phyloP scores from a whole-genome alignment of 192 early-diverging fungal genomes.

The Coemansia sp. region DNA sequence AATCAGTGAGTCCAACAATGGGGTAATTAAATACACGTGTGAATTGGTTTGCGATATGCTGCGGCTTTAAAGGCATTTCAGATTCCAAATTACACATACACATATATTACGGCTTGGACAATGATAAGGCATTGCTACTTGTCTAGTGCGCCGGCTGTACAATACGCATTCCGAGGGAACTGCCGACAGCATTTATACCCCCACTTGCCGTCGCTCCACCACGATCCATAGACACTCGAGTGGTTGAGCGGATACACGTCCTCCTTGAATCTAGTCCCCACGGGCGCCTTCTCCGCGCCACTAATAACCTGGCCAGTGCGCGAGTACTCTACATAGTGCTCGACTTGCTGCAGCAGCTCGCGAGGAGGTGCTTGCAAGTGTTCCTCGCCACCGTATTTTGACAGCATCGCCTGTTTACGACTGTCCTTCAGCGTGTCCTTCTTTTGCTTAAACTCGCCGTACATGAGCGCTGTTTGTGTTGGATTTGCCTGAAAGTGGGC shows the following conservation, averaged over 20 bases:
- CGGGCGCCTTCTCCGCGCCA: slow-evolving; percentile 79
- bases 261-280: slow-evolving; percentile 84
- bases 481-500: slow-evolving; percentile 95
- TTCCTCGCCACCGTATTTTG: slow-evolving; percentile 94
- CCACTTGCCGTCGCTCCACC: slow-evolving; percentile 94
- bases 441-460: slow-evolving; percentile 84
- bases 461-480: slow-evolving; percentile 91
- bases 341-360: slow-evolving; percentile 91
- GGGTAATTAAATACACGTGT: neutral
- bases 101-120: neutral
- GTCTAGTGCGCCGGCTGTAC: slow-evolving; percentile 57
- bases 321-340: slow-evolving; percentile 97
- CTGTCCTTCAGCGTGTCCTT: slow-evolving; percentile 77
- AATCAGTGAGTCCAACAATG: neutral
- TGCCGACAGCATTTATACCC: slow-evolving; percentile 95
- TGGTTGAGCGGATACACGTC: slow-evolving; percentile 89
- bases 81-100: neutral
- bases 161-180: slow-evolving; percentile 83
- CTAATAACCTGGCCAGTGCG: slow-evolving; percentile 86
- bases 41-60: neutral
- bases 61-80: neutral
- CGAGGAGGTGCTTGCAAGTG: slow-evolving; percentile 89
- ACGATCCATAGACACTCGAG: slow-evolving; percentile 91
- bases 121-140: neutral
- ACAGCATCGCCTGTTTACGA: slow-evolving; percentile 78